These are phyloP conservation scores for Phoma sp. DNA, from an alignment of 2,329 filamentous ascomycete genomes.

Conservation along the genomic window DNA sequence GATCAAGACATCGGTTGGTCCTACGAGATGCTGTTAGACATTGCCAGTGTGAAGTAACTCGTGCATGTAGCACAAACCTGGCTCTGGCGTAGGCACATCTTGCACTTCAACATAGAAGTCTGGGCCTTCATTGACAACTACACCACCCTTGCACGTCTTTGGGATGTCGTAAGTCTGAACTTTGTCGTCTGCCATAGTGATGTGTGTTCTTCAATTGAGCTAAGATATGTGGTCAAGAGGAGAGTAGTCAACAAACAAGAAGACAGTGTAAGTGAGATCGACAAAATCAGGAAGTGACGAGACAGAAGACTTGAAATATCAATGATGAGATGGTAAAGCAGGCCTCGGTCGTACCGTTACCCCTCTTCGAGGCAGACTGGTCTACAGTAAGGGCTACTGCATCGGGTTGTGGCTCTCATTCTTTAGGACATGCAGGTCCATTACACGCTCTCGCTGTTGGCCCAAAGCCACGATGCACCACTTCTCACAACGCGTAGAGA, in stretches of 20 bases:
- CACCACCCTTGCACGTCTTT: constrained; percentile 60
- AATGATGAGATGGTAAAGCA: constrained; percentile 7
- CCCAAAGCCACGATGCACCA: background rate
- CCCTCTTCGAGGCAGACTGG: constrained; percentile 13
- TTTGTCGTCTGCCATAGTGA: constrained; percentile 38
- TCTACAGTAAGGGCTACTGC: constrained; percentile 1
- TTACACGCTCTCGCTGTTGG: constrained; percentile 8
- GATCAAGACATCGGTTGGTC: constrained; percentile 63
- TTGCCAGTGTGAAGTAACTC: background rate
- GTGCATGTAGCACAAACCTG: constrained; percentile 42
- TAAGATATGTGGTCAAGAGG: background rate
- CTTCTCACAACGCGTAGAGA: constrained; percentile 5
- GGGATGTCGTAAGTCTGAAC: constrained; percentile 52
- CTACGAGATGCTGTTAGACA: constrained; percentile 36
- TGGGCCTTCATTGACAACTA: constrained; percentile 60
- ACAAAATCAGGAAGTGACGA: background rate
- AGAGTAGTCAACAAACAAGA: too few species aligned
- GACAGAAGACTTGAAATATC: constrained; percentile 3
- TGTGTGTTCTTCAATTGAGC: background rate
- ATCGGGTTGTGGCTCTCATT: too few species aligned
- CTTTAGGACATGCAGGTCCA: too few species aligned
- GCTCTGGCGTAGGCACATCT: constrained; percentile 57
- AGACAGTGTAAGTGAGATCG: too few species aligned
- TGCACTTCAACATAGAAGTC: constrained; percentile 58
- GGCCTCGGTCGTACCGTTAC: constrained; percentile 17